A percentile compares a stretch with the other conserved stretches of the same genome.
Evolutionary conservation across 2,329 filamentous ascomycete genomes (phyloP).

Genomic region (Alternaria triticimaculans): DNA sequence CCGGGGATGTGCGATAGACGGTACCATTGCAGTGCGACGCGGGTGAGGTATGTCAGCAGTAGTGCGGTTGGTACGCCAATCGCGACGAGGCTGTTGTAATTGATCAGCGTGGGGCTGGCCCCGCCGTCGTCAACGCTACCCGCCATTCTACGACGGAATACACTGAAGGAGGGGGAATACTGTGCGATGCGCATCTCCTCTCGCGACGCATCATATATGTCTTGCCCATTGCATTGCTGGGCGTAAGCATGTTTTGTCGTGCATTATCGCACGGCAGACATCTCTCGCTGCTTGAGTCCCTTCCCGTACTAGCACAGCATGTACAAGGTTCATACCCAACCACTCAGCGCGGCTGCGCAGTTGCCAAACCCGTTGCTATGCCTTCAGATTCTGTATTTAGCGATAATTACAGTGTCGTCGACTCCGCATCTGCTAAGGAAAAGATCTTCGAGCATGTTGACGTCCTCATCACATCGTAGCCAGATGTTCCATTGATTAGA

Average conservation of each 20-base stretch:
- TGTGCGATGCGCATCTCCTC: neutral
- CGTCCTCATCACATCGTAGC: neutral
- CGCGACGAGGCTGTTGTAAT: neutral
- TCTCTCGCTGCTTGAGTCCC: neutral
- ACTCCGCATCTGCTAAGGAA: too few species aligned
- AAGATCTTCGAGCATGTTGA: neutral
- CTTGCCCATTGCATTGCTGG: neutral
- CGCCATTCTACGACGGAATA: neutral
- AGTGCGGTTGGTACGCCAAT: constrained; percentile 11
- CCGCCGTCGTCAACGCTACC: neutral
- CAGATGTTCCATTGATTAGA: neutral
- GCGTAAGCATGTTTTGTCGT: neutral
- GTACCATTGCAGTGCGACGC: constrained; percentile 20
- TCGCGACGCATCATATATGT: neutral
- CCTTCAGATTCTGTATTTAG: too few species aligned
- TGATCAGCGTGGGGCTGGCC: neutral
- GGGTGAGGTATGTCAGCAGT: constrained; percentile 9
- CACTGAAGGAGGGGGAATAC: too few species aligned
- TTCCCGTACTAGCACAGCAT: neutral
- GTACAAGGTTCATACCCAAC: neutral
- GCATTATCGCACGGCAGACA: neutral
- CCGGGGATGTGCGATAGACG: constrained; percentile 32
- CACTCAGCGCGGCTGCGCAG: neutral
- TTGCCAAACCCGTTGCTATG: neutral
- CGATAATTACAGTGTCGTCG: neutral